Conservation (phyloP, 495 filamentous ascomycete genomes). For the Aspergillus leporis region DNA sequence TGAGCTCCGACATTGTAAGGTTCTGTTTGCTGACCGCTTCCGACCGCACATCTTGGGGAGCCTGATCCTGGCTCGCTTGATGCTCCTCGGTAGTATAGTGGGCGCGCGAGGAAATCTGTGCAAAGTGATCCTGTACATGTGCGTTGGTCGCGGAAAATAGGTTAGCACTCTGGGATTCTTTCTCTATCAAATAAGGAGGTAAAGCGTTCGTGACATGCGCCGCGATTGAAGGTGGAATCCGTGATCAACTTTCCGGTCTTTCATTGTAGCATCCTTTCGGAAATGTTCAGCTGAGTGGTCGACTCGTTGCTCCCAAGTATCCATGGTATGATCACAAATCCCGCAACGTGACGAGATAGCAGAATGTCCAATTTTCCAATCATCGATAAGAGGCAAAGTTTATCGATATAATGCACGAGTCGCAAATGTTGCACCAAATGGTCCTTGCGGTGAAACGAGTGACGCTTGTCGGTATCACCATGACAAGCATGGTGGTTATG, state of each 20-base stretch:
- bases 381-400: conserved; percentile 61
- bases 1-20: conserved; percentile 9
- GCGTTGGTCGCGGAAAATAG: conserved; percentile 28
- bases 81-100: background rate
- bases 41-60: background rate
- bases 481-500: conserved; percentile 65
- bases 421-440: conserved; percentile 75
- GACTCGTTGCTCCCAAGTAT: conserved; percentile 59
- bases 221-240: conserved; percentile 61
- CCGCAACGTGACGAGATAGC: conserved; percentile 64
- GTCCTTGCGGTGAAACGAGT: conserved; percentile 78
- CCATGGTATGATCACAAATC: conserved; percentile 60
- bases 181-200: conserved; percentile 48
- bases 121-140: conserved; percentile 19
- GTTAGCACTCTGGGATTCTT: conserved; percentile 24
- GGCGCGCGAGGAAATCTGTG: conserved; percentile 23
- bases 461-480: conserved; percentile 59
- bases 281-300: conserved; percentile 68
- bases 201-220: conserved; percentile 64
- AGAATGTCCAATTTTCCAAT: conserved; percentile 64
- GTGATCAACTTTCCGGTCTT: conserved; percentile 68
- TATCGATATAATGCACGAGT: conserved; percentile 64
- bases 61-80: background rate
- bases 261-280: conserved; percentile 61
- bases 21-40: background rate